Conservation (phyloP, 1,139 yeast species). For the Dujonia santamariae region DNA sequence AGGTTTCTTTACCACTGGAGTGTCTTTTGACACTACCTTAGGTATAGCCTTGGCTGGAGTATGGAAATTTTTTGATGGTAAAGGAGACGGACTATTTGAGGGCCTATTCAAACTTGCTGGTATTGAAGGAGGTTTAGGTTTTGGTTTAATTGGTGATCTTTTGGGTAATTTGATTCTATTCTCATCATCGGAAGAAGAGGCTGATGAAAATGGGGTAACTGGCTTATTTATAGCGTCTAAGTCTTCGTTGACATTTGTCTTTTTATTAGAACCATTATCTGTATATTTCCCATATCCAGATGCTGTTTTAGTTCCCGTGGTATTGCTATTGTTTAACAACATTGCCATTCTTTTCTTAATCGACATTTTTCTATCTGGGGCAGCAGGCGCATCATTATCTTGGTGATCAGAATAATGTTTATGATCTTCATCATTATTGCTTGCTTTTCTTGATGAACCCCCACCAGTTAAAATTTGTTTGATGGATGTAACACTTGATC, state of each 20-base stretch:
- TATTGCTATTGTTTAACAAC: constrained; percentile 44
- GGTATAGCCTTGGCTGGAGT: too few relatives aligned
- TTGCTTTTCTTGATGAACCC: constrained; percentile 14
- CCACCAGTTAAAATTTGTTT: constrained; percentile 45
- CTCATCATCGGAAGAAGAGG: constrained; percentile 5
- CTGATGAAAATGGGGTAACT: constrained; percentile 6
- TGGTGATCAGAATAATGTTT: not conserved
- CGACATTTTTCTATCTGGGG: constrained; percentile 32
- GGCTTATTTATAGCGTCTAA: constrained; percentile 34
- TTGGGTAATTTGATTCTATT: constrained; percentile 9
- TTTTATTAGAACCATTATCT: constrained; percentile 37
- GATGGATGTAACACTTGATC: constrained; percentile 40
- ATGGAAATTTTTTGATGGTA: too few relatives aligned
- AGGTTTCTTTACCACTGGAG: constrained; percentile 32
- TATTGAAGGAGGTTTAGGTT: constrained; percentile 8
- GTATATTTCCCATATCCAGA: constrained; percentile 75
- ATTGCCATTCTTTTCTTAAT: constrained; percentile 70
- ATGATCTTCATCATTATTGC: constrained; percentile 4
- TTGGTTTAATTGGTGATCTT: constrained; percentile 34
- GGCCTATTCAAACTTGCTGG: too few relatives aligned
- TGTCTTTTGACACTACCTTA: too few relatives aligned
- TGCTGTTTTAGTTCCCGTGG: constrained; percentile 49
- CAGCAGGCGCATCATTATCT: constrained; percentile 3
- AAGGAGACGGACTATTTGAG: too few relatives aligned
- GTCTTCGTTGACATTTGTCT: constrained; percentile 29